Evolutionary conservation across 495 filamentous ascomycete genomes (phyloP).

Genomic region (Penicillium steckii): DNA sequence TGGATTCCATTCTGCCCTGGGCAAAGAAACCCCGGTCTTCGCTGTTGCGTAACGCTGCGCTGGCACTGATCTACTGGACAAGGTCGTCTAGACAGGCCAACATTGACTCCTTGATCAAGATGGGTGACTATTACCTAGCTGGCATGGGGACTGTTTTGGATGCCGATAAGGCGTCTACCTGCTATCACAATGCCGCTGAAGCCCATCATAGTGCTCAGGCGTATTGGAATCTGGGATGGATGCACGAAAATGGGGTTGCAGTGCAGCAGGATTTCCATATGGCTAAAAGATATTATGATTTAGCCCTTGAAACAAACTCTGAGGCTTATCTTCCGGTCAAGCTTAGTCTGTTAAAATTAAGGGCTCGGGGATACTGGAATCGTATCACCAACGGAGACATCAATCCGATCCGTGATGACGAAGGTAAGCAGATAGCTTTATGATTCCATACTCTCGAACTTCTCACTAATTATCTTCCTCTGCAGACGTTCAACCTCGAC

Average conservation of each 20-base stretch:
- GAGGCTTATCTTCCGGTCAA: constrained; percentile 96
- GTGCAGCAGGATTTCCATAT: constrained; percentile 96
- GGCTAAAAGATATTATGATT: constrained; percentile 93
- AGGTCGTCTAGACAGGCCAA: constrained; percentile 92
- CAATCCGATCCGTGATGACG: constrained; percentile 86
- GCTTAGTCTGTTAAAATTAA: constrained; percentile 81
- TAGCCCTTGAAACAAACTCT: constrained; percentile 82
- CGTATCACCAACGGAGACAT: constrained; percentile 83
- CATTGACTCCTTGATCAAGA: constrained; percentile 92
- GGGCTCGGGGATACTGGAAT: constrained; percentile 88
- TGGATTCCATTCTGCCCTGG: constrained; percentile 47
- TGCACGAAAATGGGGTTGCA: constrained; percentile 97
- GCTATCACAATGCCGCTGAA: constrained; percentile 90
- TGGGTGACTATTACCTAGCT: constrained; percentile 92
- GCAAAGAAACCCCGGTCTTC: constrained; percentile 35
- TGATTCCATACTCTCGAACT: neutral
- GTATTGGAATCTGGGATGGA: constrained; percentile 97
- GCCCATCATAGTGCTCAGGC: constrained; percentile 90
- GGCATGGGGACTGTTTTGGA: constrained; percentile 72
- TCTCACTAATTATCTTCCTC: neutral
- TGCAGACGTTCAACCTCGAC: constrained; percentile 63
- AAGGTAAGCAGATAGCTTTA: constrained; percentile 54
- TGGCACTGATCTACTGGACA: constrained; percentile 95
- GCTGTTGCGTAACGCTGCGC: constrained; percentile 65
- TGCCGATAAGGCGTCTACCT: constrained; percentile 84